Evolutionary conservation across 164 flowering plant species (phyloP).

Genomic region (Tetrastigma voinierianum): DNA sequence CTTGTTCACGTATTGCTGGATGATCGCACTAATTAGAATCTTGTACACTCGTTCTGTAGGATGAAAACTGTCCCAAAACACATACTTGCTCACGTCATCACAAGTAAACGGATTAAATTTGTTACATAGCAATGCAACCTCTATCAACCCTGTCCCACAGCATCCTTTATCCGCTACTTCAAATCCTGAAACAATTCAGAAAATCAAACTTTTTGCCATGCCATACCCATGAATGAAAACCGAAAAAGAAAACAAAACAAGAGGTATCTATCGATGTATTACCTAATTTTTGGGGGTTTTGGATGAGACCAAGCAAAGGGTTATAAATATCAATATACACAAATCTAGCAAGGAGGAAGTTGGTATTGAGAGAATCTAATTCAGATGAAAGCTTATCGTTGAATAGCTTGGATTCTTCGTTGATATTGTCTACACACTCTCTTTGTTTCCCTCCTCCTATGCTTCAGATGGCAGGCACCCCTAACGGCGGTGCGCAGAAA

Average conservation of each 20-base stretch:
- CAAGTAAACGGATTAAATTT: slow-evolving; percentile 6
- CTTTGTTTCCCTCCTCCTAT: slow-evolving; percentile 35
- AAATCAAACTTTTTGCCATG: no score
- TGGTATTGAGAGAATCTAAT: slow-evolving; percentile 11
- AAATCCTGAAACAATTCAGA: slow-evolving; percentile 25
- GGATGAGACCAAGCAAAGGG: slow-evolving; percentile 32
- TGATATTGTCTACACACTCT: slow-evolving; percentile 28
- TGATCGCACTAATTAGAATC: background rate
- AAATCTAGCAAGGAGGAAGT: slow-evolving; percentile 15
- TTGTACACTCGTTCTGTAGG: slow-evolving; percentile 25
- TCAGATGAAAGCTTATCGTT: slow-evolving; percentile 29
- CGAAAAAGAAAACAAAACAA: no score
- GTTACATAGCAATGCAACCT: slow-evolving; percentile 26
- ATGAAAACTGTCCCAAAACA: slow-evolving; percentile 40
- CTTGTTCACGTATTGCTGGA: background rate
- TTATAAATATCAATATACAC: slow-evolving; percentile 39
- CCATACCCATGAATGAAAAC: background rate
- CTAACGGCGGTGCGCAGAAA: slow-evolving; percentile 39
- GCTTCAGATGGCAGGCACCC: slow-evolving; percentile 60
- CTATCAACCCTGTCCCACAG: slow-evolving; percentile 44
- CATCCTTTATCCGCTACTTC: slow-evolving; percentile 34
- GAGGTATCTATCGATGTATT: no score
- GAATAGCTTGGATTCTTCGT: slow-evolving; percentile 26
- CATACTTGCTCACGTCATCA: slow-evolving; percentile 6
- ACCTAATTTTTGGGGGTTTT: slow-evolving; percentile 34